A percentile compares a stretch with the other conserved stretches of the same genome.
phyloP scores from a whole-genome alignment of 129 eudicot genomes.

The Flaveria robusta region DNA sequence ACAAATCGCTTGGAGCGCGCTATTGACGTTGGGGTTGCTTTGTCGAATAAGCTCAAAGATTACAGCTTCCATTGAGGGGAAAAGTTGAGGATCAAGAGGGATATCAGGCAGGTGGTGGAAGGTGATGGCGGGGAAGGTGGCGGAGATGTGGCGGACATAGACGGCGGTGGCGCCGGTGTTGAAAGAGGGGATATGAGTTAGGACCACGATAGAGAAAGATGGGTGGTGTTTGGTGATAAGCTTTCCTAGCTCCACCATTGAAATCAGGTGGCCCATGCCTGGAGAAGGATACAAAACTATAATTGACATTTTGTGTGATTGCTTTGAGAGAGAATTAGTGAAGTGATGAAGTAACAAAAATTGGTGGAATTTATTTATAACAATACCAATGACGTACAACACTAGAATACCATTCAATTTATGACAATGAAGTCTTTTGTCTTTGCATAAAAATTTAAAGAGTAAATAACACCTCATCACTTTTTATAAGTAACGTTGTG shows the following conservation, averaged over 20 bases:
- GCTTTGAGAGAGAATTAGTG: background rate
- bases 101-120: slow-evolving; percentile 49
- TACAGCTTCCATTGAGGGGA: slow-evolving; percentile 33
- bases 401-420: no score
- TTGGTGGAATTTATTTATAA: background rate
- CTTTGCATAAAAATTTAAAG: no score
- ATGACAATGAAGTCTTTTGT: no score
- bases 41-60: slow-evolving; percentile 42
- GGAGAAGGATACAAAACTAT: slow-evolving; percentile 46
- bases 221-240: slow-evolving; percentile 25
- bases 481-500: no score
- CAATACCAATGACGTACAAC: background rate
- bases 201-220: background rate
- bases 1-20: slow-evolving; percentile 43
- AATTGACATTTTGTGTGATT: slow-evolving; percentile 9
- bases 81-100: slow-evolving; percentile 31
- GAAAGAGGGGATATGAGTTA: slow-evolving; percentile 4
- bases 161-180: slow-evolving; percentile 12
- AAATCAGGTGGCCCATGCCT: slow-evolving; percentile 43
- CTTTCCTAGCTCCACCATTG: slow-evolving; percentile 54
- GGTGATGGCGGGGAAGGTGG: slow-evolving; percentile 50
- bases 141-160: slow-evolving; percentile 16
- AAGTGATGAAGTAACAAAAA: background rate
- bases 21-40: slow-evolving; percentile 38
- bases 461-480: no score